Percentiles rank a stretch among this genome's conserved stretches.
Evolutionary conservation across 2,329 filamentous ascomycete genomes (phyloP).

Genomic region (Corinectria fuckeliana): DNA sequence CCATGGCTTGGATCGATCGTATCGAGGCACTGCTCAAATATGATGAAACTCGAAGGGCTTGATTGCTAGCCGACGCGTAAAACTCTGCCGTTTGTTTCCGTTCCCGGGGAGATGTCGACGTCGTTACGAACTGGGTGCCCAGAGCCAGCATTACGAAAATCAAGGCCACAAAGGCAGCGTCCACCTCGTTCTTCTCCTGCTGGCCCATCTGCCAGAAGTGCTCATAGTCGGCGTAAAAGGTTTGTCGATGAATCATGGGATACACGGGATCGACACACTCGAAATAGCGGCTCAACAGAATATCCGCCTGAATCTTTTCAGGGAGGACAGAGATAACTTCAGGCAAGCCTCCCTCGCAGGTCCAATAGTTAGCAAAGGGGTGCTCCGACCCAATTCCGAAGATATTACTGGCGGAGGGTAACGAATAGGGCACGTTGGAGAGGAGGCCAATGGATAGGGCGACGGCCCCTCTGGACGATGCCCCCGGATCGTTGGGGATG

Average conservation of each 20-base stretch:
- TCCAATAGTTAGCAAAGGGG: conserved; percentile 87
- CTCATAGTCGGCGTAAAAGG: conserved; percentile 80
- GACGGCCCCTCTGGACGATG: conserved; percentile 56
- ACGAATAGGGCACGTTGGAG: conserved; percentile 75
- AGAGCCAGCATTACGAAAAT: conserved; percentile 80
- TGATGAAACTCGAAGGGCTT: conserved; percentile 75
- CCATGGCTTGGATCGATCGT: conserved; percentile 79
- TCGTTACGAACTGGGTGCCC: conserved; percentile 76
- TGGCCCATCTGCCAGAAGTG: conserved; percentile 72
- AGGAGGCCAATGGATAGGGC: conserved; percentile 67
- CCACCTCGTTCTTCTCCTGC: conserved; percentile 64
- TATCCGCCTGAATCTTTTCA: conserved; percentile 77
- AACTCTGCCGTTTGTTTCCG: conserved; percentile 80
- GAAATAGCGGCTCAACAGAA: conserved; percentile 68
- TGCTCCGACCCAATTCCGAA: conserved; percentile 83
- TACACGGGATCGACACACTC: conserved; percentile 81
- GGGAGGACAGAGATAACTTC: conserved; percentile 80
- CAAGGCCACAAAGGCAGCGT: conserved; percentile 74
- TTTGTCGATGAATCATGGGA: conserved; percentile 78
- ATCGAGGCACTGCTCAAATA: conserved; percentile 79
- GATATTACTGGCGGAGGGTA: conserved; percentile 74
- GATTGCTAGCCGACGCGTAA: conserved; percentile 80
- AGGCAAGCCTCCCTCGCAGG: conserved; percentile 74
- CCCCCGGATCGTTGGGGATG: conserved; percentile 52
- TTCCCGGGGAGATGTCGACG: conserved; percentile 62